Base-by-base conservation (phyloP, 1,284 basidiomycete species). In the Grifola frondosa region DNA sequence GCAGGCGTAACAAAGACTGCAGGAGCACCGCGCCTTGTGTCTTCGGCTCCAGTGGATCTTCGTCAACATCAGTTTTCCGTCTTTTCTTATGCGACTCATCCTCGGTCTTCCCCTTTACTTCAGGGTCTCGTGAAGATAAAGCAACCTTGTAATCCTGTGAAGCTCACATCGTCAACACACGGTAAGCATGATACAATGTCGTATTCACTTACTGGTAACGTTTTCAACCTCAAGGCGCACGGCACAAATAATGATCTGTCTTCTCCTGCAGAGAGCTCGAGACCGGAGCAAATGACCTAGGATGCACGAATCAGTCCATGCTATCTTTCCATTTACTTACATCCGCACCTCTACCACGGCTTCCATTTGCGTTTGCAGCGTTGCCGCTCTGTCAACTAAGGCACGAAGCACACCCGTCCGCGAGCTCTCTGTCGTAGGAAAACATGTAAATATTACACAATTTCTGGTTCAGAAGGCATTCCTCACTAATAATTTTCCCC, bases 21-120 rank as follows among this genome's bases (percentile, higher is more conserved):
- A 97, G 67, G 5, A 97, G 65, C 10, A 96, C 63, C 7, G 90
- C 88, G 1, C 94, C 94, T 62, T 93, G 91, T n/a, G 87, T 77
- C 54, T 81, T 89, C 4, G 83, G 81, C 58, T 81, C 82, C 37
- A 76, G 54, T 6, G 67, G 63, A 37, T 68, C 63, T 12, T 64
- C 58, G 11, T 57, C 47, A 22, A 32, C 56, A 21, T 40, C 23
- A 8, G 26, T 44, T 45, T 53, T 51, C 49, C 47, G 40, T 49
- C 46, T 53, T 56, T 51, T 54, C 53, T 52, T 38, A 11, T 21
- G 33, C 1, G 35, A 44, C 37, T 41, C 37, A 17, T 41, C 47
- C 13, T 46, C 44, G 7, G 34, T 21, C 40, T 45, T 57, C 36
- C 42, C 42, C 12, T 36, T 47, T 7, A 42, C 30, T 1, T 40